Conservation (phyloP, 805 yeast genomes). For the Candida rishiriensis region DNA sequence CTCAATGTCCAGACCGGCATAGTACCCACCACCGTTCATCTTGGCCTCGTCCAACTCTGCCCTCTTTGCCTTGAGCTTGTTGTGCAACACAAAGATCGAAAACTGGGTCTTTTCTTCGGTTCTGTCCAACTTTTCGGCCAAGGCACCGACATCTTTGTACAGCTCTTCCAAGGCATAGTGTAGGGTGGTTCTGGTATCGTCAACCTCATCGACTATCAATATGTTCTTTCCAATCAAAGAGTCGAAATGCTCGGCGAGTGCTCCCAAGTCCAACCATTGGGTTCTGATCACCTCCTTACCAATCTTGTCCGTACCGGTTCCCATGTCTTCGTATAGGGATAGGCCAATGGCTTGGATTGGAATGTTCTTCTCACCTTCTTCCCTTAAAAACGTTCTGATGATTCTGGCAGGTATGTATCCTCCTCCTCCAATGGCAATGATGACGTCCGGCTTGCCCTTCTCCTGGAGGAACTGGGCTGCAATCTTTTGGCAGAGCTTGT, state of each 20-base stretch:
- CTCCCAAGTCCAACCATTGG: conserved; percentile 85
- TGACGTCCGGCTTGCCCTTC: conserved; percentile 42
- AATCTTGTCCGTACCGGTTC: conserved; percentile 45
- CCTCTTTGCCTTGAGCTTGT: conserved; percentile 75
- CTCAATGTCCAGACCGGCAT: conserved; percentile 69
- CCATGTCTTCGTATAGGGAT: conserved; percentile 57
- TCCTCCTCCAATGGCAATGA: conserved; percentile 70
- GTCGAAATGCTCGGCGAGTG: conserved; percentile 62
- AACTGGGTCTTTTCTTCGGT: conserved; percentile 58
- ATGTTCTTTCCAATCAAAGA: conserved; percentile 78
- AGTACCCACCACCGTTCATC: conserved; percentile 60
- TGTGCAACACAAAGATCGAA: conserved; percentile 77
- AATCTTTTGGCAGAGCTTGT: conserved; percentile 67
- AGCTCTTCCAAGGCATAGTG: conserved; percentile 80
- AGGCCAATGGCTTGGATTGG: conserved; percentile 70
- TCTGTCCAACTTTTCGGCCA: conserved; percentile 57
- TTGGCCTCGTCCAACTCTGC: conserved; percentile 64
- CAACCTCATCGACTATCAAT: conserved; percentile 85
- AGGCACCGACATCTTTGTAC: conserved; percentile 57
- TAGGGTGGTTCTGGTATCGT: conserved; percentile 85
- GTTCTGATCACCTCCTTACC: conserved; percentile 83
- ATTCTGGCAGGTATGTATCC: conserved; percentile 70
- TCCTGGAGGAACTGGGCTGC: conserved; percentile 27
- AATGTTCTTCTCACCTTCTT: conserved; percentile 56
- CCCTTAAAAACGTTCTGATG: conserved; percentile 57